Conservation (phyloP, 768 basidiomycete genomes). For the Mycena latifolia region DNA sequence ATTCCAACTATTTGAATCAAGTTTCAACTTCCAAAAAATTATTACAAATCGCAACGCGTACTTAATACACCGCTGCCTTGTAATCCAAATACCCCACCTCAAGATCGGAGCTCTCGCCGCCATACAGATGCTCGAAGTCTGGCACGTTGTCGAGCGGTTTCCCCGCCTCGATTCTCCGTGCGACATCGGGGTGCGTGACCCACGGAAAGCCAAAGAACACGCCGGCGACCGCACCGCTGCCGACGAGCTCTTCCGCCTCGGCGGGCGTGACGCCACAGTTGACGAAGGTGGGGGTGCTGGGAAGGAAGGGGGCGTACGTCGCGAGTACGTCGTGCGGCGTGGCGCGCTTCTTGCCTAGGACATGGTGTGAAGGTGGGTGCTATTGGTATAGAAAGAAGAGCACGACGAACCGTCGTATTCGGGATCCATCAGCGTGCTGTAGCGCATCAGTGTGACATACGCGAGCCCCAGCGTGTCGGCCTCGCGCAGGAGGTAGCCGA, state of each 20-base stretch:
- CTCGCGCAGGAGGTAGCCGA: slow-evolving; percentile 19
- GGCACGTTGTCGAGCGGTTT: slow-evolving; percentile 49
- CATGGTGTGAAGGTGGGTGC: too few species aligned
- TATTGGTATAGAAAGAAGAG: too few species aligned
- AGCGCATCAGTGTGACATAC: slow-evolving; percentile 49
- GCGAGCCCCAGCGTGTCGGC: slow-evolving; percentile 35
- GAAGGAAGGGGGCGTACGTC: slow-evolving; percentile 50
- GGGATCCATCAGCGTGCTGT: slow-evolving; percentile 41
- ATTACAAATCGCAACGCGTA: too few species aligned
- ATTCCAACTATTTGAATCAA: too few species aligned
- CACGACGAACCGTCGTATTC: too few species aligned
- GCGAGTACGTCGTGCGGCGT: slow-evolving; percentile 37
- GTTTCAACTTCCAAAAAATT: too few species aligned
- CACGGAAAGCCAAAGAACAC: slow-evolving; percentile 51
- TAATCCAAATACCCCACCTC: not conserved
- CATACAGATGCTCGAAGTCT: slow-evolving; percentile 32
- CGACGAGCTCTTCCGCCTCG: slow-evolving; percentile 51
- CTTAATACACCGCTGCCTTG: not conserved
- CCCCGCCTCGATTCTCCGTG: slow-evolving; percentile 47
- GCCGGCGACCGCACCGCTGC: slow-evolving; percentile 49
- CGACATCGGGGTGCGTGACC: slow-evolving; percentile 56
- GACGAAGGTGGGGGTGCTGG: too few species aligned
- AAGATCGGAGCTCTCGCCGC: slow-evolving; percentile 37
- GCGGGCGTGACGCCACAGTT: slow-evolving; percentile 50
- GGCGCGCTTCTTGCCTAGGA: too few species aligned